Evolutionary conservation across 306 rosid species (phyloP), one percentile per base, ranked within the genome.

Genomic region (Malus orientalis): DNA sequence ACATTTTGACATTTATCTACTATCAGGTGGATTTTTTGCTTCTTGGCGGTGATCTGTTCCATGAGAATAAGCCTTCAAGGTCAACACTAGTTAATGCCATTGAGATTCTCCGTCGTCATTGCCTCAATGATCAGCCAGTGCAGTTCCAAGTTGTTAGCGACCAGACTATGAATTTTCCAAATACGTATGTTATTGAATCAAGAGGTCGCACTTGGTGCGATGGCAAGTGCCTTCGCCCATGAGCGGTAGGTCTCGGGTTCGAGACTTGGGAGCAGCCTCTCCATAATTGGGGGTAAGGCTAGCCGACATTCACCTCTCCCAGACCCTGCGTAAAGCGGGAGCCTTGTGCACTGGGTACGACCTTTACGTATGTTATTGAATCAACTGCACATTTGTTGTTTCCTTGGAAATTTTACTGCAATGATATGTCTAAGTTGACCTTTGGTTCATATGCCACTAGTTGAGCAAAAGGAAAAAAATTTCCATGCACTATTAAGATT

Each of bases 61-160:
- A 95, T 73, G 98, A 92, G 87, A 95, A 95, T 64, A 95, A 95
- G 86, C 98, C 98, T 13, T 88, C 98, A 3, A 79, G 98, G 76
- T 84, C 97, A 57, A 95, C 98, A 30, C 77, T 95, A 44, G 98
- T 95, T 51, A 90, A 92, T 78, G 85, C 91, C 64, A 95, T 95
- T 6, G 96, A 95, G 91, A 92, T 92, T 84, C 96, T 92, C 49
- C 97, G 97, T 32, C 91, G 86, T 18, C 87, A 95, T 83, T 92
- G 97, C 84, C 97, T 95, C 67, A 90, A 83, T 74, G 96, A 95
- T 80, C 86, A 79, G 69, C 89, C 97, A 25, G 88, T 95, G 81
- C 91, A 91, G 78, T 95, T 95, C 79, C 96, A 95, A 88, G 97
- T 95, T 77, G 98, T 95, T 78, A 92, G 98, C 18, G 98, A 95